phyloP scores from a whole-genome alignment of 2,329 filamentous ascomycete species.

The Hypoxylon sp. region DNA sequence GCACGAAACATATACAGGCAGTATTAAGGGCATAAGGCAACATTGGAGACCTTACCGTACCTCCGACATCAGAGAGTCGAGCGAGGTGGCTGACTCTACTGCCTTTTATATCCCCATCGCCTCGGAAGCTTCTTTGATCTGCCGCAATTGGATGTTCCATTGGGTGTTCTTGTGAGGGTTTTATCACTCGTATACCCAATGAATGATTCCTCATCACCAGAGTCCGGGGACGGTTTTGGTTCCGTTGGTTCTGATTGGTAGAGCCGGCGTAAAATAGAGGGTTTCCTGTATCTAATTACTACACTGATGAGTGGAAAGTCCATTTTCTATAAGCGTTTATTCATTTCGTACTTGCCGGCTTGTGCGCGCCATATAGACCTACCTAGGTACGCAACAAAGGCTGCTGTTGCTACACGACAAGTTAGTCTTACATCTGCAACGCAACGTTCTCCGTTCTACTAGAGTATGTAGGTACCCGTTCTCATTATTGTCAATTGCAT shows the following conservation, averaged over 20 bases:
- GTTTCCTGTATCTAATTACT: constrained; percentile 26
- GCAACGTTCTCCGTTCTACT: constrained; percentile 18
- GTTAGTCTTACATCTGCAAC: constrained; percentile 30
- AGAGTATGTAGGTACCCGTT: neutral
- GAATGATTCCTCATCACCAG: constrained; percentile 16
- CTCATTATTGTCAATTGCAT: neutral
- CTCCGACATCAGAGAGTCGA: neutral
- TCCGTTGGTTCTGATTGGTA: constrained; percentile 35
- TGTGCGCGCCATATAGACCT: constrained; percentile 2
- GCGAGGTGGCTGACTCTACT: neutral
- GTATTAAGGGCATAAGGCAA: neutral
- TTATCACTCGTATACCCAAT: constrained; percentile 16
- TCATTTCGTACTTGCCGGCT: constrained; percentile 11
- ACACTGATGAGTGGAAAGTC: constrained; percentile 24
- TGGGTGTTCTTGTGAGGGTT: constrained; percentile 21
- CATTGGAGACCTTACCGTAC: neutral
- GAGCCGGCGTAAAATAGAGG: constrained; percentile 14
- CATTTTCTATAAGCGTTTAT: constrained; percentile 15
- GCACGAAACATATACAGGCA: constrained; percentile 15
- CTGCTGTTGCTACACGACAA: constrained; percentile 9
- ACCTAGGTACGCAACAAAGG: neutral
- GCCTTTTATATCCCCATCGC: constrained; percentile 12
- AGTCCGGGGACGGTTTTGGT: neutral
- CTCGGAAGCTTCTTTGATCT: constrained; percentile 4
- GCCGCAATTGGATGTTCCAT: constrained; percentile 27